phyloP scores from a whole-genome alignment of 805 yeast species.

The Ogataea sp. region DNA sequence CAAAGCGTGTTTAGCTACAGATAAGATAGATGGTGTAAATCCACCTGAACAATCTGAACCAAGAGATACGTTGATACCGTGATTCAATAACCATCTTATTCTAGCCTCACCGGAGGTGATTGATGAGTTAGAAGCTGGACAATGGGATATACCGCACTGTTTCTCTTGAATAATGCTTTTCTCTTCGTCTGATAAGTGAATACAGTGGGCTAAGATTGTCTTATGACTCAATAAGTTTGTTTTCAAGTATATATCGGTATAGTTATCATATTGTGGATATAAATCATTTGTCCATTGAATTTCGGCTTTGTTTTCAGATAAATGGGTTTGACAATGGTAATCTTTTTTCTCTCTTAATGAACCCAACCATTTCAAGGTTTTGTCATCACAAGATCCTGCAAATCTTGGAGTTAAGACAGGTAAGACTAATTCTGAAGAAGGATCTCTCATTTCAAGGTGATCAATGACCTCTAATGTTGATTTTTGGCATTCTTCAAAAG shows the following conservation, averaged over 20 bases:
- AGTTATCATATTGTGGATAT: conserved; percentile 62
- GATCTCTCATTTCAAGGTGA: conserved; percentile 44
- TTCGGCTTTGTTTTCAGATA: conserved; percentile 69
- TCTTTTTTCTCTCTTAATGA: conserved; percentile 32
- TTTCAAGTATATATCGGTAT: conserved; percentile 66
- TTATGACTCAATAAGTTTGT: conserved; percentile 47
- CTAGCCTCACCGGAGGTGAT: conserved; percentile 84
- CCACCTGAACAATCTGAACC: conserved; percentile 77
- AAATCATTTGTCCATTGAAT: conserved; percentile 58
- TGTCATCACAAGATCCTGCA: conserved; percentile 76
- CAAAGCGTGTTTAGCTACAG: conserved; percentile 57
- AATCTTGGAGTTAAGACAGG: conserved; percentile 86
- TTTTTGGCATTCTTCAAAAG: conserved; percentile 36
- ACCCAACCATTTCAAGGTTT: conserved; percentile 53
- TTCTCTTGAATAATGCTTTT: conserved; percentile 40
- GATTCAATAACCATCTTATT: conserved; percentile 53
- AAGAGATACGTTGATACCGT: conserved; percentile 62
- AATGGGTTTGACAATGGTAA: conserved; percentile 75
- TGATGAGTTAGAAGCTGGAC: conserved; percentile 82
- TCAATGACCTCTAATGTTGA: conserved; percentile 46
- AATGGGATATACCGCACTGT: conserved; percentile 70
- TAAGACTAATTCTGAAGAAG: conserved; percentile 38
- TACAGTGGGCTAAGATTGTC: conserved; percentile 81
- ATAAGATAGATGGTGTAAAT: conserved; percentile 50
- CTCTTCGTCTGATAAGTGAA: conserved; percentile 62